Conservation (phyloP, 768 basidiomycete genomes). For the Suillus ampliporus region DNA sequence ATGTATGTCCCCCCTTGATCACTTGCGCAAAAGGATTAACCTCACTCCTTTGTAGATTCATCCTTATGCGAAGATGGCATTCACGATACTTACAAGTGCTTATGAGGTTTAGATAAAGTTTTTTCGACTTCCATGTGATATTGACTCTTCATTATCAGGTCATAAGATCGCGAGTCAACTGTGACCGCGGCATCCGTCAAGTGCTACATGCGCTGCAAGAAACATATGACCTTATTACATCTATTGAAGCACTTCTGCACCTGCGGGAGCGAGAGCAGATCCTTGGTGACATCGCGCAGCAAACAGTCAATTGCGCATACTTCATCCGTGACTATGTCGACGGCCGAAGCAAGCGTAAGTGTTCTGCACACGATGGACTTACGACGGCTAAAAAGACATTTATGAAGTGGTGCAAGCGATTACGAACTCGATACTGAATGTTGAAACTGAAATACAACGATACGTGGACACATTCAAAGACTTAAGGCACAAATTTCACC, state of each 20-base stretch:
- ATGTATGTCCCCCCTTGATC: not conserved
- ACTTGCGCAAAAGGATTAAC: not conserved
- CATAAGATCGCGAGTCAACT: not conserved
- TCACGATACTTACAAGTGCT: not conserved
- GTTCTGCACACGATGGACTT: too few relatives aligned
- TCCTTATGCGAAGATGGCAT: slow-evolving; percentile 17
- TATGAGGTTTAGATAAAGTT: slow-evolving; percentile 2
- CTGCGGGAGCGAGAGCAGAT: slow-evolving; percentile 1
- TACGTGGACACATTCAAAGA: not conserved
- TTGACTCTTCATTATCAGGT: slow-evolving; percentile 4
- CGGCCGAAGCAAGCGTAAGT: not conserved
- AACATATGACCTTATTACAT: slow-evolving; percentile 10
- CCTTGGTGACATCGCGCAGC: slow-evolving; percentile 17
- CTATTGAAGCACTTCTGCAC: slow-evolving; percentile 1
- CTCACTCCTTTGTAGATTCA: slow-evolving; percentile 13
- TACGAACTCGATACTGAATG: not conserved
- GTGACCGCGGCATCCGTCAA: slow-evolving; percentile 3
- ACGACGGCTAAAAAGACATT: not conserved
- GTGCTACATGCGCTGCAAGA: slow-evolving; percentile 11
- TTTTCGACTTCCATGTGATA: not conserved
- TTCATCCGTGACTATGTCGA: slow-evolving; percentile 31
- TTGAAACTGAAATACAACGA: not conserved
- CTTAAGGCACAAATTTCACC: not conserved
- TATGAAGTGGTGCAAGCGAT: not conserved
- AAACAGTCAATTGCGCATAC: slow-evolving; percentile 35